A percentile compares a stretch with the other conserved stretches of the same genome.
Evolutionary conservation across 1,284 basidiomycete genomes (phyloP).

Genomic region (Cutaneotrichosporon sp.): DNA sequence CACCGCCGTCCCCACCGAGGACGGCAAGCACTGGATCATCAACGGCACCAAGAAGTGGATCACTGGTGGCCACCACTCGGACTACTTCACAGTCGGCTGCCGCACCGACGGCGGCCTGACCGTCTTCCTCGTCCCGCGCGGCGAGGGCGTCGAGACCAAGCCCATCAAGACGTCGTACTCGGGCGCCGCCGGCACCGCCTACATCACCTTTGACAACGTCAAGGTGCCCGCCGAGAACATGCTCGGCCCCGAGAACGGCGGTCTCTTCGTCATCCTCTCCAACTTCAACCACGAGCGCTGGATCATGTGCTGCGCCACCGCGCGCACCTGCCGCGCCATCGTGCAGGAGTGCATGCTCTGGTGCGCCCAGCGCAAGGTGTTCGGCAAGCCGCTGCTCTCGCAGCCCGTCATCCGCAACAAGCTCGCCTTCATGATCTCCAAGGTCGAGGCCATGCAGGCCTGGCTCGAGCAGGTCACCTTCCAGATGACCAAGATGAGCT

Average conservation of each 20-base stretch:
- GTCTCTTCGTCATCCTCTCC: slow-evolving; percentile 71
- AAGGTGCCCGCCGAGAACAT: slow-evolving; percentile 82
- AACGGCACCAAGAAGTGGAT: slow-evolving; percentile 94
- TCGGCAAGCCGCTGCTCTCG: slow-evolving; percentile 78
- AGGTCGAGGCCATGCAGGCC: slow-evolving; percentile 77
- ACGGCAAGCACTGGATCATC: slow-evolving; percentile 72
- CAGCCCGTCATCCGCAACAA: slow-evolving; percentile 83
- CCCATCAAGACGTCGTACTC: slow-evolving; percentile 85
- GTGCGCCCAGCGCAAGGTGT: slow-evolving; percentile 75
- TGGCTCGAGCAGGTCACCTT: slow-evolving; percentile 90
- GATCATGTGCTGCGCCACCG: slow-evolving; percentile 53
- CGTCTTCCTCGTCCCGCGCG: slow-evolving; percentile 77
- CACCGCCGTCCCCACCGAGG: slow-evolving; percentile 76
- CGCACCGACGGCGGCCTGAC: slow-evolving; percentile 73
- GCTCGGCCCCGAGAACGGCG: slow-evolving; percentile 78
- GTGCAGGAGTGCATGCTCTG: slow-evolving; percentile 59
- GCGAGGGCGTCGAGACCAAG: slow-evolving; percentile 79
- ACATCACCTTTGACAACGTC: slow-evolving; percentile 76
- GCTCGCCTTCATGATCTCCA: slow-evolving; percentile 81
- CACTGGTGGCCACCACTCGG: slow-evolving; percentile 69
- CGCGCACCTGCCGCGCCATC: slow-evolving; percentile 45
- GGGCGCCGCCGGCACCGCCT: slow-evolving; percentile 76
- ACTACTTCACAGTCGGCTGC: slow-evolving; percentile 46
- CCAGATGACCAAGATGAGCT: slow-evolving; percentile 82
- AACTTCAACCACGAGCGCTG: slow-evolving; percentile 54